These are phyloP conservation scores for Sordaria brevicollis DNA, from an alignment of 495 filamentous ascomycete genomes.

Conservation along the genomic window DNA sequence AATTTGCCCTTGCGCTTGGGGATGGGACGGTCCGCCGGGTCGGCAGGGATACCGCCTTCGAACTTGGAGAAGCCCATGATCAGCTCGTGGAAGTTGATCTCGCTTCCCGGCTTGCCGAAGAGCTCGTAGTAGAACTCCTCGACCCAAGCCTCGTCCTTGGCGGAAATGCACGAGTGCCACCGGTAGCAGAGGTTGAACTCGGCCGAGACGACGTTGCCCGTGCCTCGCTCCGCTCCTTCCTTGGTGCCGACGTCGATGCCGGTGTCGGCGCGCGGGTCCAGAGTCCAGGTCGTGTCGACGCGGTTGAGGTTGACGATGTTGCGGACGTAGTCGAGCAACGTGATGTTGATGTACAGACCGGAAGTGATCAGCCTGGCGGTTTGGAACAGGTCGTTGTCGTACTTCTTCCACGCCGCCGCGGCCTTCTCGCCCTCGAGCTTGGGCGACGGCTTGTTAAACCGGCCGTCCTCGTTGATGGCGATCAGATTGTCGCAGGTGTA, in stretches of 20 bases:
- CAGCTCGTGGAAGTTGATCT: conserved; percentile 47
- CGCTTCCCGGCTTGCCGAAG: conserved; percentile 48
- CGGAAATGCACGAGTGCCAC: conserved; percentile 71
- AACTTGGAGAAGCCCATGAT: conserved; percentile 49
- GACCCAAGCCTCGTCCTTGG: conserved; percentile 66
- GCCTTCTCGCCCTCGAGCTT: conserved; percentile 37
- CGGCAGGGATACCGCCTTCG: conserved; percentile 43
- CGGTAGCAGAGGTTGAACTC: conserved; percentile 64
- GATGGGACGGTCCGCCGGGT: conserved; percentile 57
- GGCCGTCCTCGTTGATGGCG: conserved; percentile 59
- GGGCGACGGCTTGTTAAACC: conserved; percentile 52
- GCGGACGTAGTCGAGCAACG: conserved; percentile 72
- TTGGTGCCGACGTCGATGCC: conserved; percentile 47
- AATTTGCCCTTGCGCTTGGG: conserved; percentile 41
- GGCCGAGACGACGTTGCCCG: conserved; percentile 66
- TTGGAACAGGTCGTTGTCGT: conserved; percentile 79
- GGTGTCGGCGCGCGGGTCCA: conserved; percentile 59
- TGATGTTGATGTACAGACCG: conserved; percentile 77
- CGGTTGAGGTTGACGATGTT: conserved; percentile 78
- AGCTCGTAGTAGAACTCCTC: conserved; percentile 51
- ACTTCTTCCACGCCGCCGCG: conserved; percentile 55
- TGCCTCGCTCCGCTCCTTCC: conserved; percentile 40
- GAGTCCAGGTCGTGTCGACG: conserved; percentile 65
- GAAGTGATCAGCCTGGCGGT: conserved; percentile 69
- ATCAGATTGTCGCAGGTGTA: conserved; percentile 60